Evolutionary conservation across 371 early-diverging fungal genomes (phyloP).

Genomic region (Lichtheimia ramosa): DNA sequence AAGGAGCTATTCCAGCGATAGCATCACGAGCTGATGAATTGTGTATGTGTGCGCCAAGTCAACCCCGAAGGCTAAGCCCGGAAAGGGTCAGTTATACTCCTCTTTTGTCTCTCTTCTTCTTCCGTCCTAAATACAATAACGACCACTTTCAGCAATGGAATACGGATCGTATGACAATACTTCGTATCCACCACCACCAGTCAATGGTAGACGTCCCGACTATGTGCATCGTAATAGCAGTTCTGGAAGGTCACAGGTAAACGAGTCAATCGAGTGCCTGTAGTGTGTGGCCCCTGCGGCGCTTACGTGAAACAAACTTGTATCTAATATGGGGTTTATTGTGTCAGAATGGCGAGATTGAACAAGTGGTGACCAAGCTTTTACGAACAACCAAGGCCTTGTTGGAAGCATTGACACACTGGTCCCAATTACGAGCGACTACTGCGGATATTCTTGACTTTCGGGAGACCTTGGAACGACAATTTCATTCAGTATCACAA

Average conservation of each 20-base stretch:
- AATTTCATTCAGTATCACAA: constrained; percentile 57
- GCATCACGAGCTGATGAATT: too few relatives aligned
- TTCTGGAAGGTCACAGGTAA: constrained; percentile 10
- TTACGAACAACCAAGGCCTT: constrained; percentile 60
- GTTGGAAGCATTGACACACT: constrained; percentile 59
- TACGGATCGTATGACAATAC: constrained; percentile 7
- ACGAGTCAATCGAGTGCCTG: background rate
- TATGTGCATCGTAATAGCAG: constrained; percentile 11
- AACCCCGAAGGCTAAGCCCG: too few relatives aligned
- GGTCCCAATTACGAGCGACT: constrained; percentile 49
- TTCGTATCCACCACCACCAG: background rate
- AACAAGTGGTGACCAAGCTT: constrained; percentile 61
- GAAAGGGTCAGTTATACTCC: too few relatives aligned
- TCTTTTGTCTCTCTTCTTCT: too few relatives aligned
- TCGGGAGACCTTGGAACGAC: constrained; percentile 55
- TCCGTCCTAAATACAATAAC: too few relatives aligned
- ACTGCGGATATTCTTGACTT: constrained; percentile 57
- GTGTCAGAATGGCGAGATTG: constrained; percentile 53
- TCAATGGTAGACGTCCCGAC: constrained; percentile 11
- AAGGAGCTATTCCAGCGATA: too few relatives aligned
- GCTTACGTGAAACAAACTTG: background rate
- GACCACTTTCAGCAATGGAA: background rate
- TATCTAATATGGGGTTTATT: background rate
- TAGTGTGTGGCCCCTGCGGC: background rate
- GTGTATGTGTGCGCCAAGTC: too few relatives aligned